A percentile compares a stretch with the other conserved stretches of the same genome.
phyloP scores from a whole-genome alignment of 495 filamentous ascomycete species.

The Chaetomium cochliodes region DNA sequence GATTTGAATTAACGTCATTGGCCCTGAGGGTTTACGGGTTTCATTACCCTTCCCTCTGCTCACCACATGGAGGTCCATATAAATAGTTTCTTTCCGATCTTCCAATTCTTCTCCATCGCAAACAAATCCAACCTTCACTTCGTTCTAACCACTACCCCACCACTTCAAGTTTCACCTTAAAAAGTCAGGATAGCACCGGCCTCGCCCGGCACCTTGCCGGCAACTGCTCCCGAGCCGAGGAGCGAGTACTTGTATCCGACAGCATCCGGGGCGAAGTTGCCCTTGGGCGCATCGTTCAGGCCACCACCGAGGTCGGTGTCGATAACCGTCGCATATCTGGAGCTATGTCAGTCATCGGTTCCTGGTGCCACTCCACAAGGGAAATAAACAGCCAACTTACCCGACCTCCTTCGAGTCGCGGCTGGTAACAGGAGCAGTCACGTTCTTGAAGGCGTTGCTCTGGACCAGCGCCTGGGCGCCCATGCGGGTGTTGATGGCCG shows the following conservation, averaged over 20 bases:
- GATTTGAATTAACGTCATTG: no score
- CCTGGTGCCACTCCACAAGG: background rate
- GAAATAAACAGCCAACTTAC: background rate
- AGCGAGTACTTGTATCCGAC: conserved; percentile 55
- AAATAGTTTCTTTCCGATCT: no score
- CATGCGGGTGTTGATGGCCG: conserved; percentile 64
- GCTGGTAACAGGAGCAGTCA: conserved; percentile 50
- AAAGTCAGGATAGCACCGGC: conserved; percentile 59
- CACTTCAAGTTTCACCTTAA: conserved; percentile 25
- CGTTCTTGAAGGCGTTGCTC: conserved; percentile 56
- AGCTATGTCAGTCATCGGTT: background rate
- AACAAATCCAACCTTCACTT: background rate
- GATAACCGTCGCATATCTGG: conserved; percentile 42
- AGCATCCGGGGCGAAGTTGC: conserved; percentile 43
- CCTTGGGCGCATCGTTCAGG: conserved; percentile 46
- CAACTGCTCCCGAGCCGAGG: conserved; percentile 45
- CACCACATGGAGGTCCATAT: no score
- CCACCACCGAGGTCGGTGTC: conserved; percentile 58
- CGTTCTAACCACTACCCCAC: background rate
- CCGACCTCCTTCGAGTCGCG: conserved; percentile 55
- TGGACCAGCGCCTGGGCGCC: conserved; percentile 65
- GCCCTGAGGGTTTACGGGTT: no score
- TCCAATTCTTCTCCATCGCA: no score
- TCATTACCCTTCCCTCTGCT: no score
- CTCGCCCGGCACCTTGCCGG: conserved; percentile 46